Evolutionary conservation across 495 filamentous ascomycete genomes (phyloP), one percentile per base, ranked within the genome.

Genomic region (Podospora appendiculata): DNA sequence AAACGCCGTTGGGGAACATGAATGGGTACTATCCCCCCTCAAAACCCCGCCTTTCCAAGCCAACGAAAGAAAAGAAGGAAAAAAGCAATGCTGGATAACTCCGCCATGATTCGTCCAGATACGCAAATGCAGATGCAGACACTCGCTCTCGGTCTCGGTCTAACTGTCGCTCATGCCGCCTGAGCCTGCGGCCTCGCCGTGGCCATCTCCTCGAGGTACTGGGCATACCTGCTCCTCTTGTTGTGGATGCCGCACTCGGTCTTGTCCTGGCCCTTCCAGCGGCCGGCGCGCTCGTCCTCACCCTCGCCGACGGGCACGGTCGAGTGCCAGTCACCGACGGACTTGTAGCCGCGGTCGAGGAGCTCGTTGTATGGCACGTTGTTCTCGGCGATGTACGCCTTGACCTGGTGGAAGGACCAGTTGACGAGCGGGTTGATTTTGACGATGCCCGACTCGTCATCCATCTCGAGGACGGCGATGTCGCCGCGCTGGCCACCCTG

Each of bases 211-310:
- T 79, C 76, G 43, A 96, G 69, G 64, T 83, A 96, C 65, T 89
- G 82, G 13, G 90, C 87, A 60, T 96, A 98, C 62, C 89, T 86
- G 56, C 88, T 93, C 60, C 87, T 81, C 66, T 90, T 90, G 74
- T 97, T 97, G 77, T 98, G 93, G 57, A 98, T 98, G 8, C 93
- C 93, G 64, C 93, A 98, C 73, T 98, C 93, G 2, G 91, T 90
- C 84, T 98, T 98, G 47, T 77, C 71, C 62, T 88, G 84, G 40
- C 93, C 93, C 75, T 95, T 95, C 93, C 93, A 98, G 51, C 93
- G 84, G 36, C 93, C 93, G 11, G 94, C 85, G n/a, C 93, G 83
- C 80, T 98, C 93, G 64, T 96, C 93, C 70, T 97, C 93, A 51
- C 87, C 88, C 49, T 88, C 88, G 50, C 80, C 82, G 51, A 97